Conservation (phyloP, 768 basidiomycete genomes). For the Lentinula boryana region DNA sequence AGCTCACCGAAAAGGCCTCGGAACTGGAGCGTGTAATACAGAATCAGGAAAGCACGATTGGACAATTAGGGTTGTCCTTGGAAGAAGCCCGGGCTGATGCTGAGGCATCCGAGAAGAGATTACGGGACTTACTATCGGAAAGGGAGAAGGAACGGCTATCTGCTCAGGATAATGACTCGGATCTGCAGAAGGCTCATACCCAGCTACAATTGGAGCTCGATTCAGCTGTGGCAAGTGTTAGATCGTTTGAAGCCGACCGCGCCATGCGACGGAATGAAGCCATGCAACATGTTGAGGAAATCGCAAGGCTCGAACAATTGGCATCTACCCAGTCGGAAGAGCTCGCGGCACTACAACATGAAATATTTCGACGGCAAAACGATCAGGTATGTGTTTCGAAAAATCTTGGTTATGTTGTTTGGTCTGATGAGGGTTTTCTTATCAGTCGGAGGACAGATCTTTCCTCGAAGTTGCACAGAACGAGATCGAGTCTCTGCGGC, state of each 20-base stretch:
- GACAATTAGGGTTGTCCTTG: constrained; percentile 54
- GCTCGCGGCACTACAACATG: constrained; percentile 41
- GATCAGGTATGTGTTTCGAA: constrained; percentile 27
- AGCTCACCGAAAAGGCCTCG: constrained; percentile 61
- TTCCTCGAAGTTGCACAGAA: constrained; percentile 59
- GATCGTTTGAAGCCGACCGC: constrained; percentile 63
- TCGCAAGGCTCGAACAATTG: constrained; percentile 43
- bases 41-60: constrained; percentile 51
- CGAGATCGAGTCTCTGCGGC: constrained; percentile 66
- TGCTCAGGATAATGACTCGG: constrained; percentile 43
- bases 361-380: constrained; percentile 39
- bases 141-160: constrained; percentile 49
- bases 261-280: constrained; percentile 51
- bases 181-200: constrained; percentile 56
- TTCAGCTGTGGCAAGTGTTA: constrained; percentile 43
- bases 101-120: constrained; percentile 37
- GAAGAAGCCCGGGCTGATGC: constrained; percentile 49
- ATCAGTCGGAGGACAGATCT: constrained; percentile 55
- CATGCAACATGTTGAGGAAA: constrained; percentile 47
- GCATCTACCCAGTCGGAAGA: constrained; percentile 49
- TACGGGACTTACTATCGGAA: constrained; percentile 36
- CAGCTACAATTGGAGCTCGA: constrained; percentile 62
- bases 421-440: constrained; percentile 1
- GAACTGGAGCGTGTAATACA: constrained; percentile 46
- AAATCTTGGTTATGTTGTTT: not conserved